Conservation (phyloP, 257 asterid species). For the Lycium barbarum region DNA sequence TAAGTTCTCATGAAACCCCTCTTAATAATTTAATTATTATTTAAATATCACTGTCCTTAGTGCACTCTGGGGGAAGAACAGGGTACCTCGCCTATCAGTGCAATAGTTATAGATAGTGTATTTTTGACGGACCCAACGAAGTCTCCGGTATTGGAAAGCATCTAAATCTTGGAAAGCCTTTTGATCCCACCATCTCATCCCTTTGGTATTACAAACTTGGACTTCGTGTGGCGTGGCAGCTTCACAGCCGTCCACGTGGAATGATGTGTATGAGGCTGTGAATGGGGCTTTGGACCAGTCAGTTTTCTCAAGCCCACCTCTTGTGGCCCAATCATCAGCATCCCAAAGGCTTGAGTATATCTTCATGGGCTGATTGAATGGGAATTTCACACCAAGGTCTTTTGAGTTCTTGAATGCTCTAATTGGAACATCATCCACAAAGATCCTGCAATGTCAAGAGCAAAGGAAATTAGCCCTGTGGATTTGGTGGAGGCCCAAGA, state of each 20-base stretch:
- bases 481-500: neutral
- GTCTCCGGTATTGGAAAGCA: slow-evolving; percentile 41
- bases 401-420: slow-evolving; percentile 46
- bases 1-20: neutral
- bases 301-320: slow-evolving; percentile 51
- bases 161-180: slow-evolving; percentile 48
- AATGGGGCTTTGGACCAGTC: slow-evolving; percentile 55
- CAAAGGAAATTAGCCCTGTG: neutral
- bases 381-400: slow-evolving; percentile 46
- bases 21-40: neutral
- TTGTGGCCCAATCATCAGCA: slow-evolving; percentile 57
- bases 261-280: slow-evolving; percentile 44
- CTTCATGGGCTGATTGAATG: slow-evolving; percentile 55
- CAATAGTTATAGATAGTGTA: slow-evolving; percentile 52
- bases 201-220: slow-evolving; percentile 43
- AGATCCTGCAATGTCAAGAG: slow-evolving; percentile 37
- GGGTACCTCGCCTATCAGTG: slow-evolving; percentile 41
- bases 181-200: slow-evolving; percentile 55
- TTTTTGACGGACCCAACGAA: slow-evolving; percentile 45
- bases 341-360: slow-evolving; percentile 51
- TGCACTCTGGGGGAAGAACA: slow-evolving; percentile 39
- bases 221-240: slow-evolving; percentile 41
- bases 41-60: slow-evolving; percentile 45
- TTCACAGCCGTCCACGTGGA: slow-evolving; percentile 50
- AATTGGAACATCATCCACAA: slow-evolving; percentile 46